Evolutionary conservation across 176 grass and related monocot genomes (phyloP).

Genomic region (Phoenix dactylifera): DNA sequence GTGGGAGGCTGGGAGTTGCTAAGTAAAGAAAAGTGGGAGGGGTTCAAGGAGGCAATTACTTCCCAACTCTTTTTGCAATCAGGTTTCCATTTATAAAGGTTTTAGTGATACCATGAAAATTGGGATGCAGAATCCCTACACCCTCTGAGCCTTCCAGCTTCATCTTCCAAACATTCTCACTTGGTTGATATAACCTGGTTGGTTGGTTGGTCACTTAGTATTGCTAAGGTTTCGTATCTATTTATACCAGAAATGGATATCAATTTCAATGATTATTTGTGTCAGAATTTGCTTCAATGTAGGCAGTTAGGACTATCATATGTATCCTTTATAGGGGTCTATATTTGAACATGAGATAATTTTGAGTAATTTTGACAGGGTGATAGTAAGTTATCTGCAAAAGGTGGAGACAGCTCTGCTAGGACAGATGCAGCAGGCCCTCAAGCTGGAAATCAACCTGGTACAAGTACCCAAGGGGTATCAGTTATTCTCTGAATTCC

Average conservation of each 20-base stretch:
- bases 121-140: too few relatives aligned
- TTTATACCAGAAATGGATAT: too few relatives aligned
- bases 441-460: conserved; percentile 39
- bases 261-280: too few relatives aligned
- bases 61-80: background rate
- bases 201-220: too few relatives aligned
- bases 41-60: conserved; percentile 3
- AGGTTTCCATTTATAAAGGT: too few relatives aligned
- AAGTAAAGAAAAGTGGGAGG: conserved; percentile 85
- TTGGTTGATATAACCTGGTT: too few relatives aligned
- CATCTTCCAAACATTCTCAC: too few relatives aligned
- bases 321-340: conserved; percentile 3
- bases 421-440: conserved; percentile 54
- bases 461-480: conserved; percentile 63
- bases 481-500: conserved; percentile 16
- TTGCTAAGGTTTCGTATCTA: too few relatives aligned
- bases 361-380: conserved; percentile 40
- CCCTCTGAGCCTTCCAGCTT: too few relatives aligned
- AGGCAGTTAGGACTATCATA: background rate
- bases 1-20: conserved; percentile 9
- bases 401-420: conserved; percentile 55
- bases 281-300: background rate
- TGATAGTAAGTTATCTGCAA: conserved; percentile 83
- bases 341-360: background rate
- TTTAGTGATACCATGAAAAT: too few relatives aligned